Base-by-base conservation (phyloP, 2,329 filamentous ascomycete genomes). In the Neofusicoccum umdonicola region DNA sequence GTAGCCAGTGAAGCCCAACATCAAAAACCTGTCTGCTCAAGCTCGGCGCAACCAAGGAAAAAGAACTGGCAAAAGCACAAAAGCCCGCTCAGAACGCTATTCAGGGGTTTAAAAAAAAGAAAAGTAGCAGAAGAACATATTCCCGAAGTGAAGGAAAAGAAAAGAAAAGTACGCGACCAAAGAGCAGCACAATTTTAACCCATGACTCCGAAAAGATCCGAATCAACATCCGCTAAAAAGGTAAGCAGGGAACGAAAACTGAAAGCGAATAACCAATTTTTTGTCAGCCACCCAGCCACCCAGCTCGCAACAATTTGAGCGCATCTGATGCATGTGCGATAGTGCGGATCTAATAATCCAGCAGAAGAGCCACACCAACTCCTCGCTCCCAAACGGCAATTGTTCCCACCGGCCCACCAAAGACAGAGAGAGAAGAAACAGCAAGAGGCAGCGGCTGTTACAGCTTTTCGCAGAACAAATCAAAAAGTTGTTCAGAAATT, bases 391-490 rank as follows among this genome's bases (percentile, higher is more conserved):
- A 47, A 60, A 47, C 15, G 19, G 22, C n/a, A 22, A 15, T 22
- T 60, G 19, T 56, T 35, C 39, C 54, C 39, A 58, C 27, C 27
- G 5, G 27, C 27, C 27, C 37, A 11, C 11, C 37, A 39, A 60
- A 47, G 56, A 58, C 41, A 47, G 22, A 58, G 15, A 19, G 34
- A 19, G n/a, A n/a, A 37, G 19, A 19, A 31, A 39, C 31, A 60
- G 11, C 22, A 11, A 15, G 11, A 39, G 12, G 52, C 52, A 56
- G 37, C 35, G 17, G 54, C 35, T 19, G 13, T 35, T 11, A 35
- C 56, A 47, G 56, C 56, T 60, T 60, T 60, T 60, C 56, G 31
- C 56, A 60, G 56, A 60, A 60, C 56, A 60, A 37, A 13, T 35
- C 44, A 45, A 11, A 34, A 17, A 2, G 1, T 35, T 60, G 56